Conservation (phyloP, 495 filamentous ascomycete genomes). For the Aspergillus baeticus region DNA sequence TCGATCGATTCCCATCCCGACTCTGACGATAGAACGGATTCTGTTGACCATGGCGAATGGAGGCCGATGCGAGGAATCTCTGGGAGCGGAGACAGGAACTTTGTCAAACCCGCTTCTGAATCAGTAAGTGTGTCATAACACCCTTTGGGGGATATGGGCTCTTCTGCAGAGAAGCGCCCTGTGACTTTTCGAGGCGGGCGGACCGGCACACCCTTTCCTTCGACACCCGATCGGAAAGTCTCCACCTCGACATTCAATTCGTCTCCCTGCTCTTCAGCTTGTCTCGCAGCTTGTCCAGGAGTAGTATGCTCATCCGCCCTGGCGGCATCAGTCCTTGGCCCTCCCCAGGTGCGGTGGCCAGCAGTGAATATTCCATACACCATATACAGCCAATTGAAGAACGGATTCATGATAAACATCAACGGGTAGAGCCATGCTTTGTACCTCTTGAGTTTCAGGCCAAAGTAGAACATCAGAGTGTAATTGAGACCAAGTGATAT, state of each 20-base stretch:
- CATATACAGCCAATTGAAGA: constrained; percentile 99
- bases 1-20: constrained; percentile 65
- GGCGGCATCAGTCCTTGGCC: constrained; percentile 89
- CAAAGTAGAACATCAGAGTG: constrained; percentile 96
- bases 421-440: constrained; percentile 94
- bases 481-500: constrained; percentile 96
- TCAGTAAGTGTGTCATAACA: constrained; percentile 19
- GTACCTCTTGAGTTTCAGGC: constrained; percentile 77
- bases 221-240: constrained; percentile 73
- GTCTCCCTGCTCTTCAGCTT: constrained; percentile 76
- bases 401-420: constrained; percentile 95
- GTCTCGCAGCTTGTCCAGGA: constrained; percentile 78
- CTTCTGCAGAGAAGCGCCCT: constrained; percentile 50
- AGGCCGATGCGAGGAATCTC: constrained; percentile 49
- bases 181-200: constrained; percentile 72
- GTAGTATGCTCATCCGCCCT: constrained; percentile 76
- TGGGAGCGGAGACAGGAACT: constrained; percentile 43
- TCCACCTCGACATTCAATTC: constrained; percentile 91
- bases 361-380: constrained; percentile 87
- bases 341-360: constrained; percentile 94
- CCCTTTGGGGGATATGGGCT: not conserved
- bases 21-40: constrained; percentile 63
- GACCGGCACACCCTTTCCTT: constrained; percentile 59
- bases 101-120: constrained; percentile 36
- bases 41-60: constrained; percentile 65